A percentile compares a stretch with the other conserved stretches of the same genome.
Evolutionary conservation across 441 rosid species (phyloP).

Genomic region (Arabidopsis hybrid): DNA sequence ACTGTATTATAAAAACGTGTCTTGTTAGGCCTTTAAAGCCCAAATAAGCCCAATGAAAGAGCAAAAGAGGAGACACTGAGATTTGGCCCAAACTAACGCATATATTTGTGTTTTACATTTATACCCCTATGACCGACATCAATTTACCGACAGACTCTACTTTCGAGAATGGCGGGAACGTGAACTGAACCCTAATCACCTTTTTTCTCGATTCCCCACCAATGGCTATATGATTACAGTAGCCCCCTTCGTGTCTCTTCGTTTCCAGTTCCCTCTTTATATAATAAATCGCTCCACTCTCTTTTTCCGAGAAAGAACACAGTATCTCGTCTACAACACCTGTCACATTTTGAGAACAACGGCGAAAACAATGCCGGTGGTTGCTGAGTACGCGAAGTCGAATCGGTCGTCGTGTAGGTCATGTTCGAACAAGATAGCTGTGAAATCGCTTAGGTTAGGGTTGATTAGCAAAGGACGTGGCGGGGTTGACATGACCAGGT

Average conservation of each 20-base stretch:
- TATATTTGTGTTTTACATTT: not conserved
- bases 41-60: not conserved
- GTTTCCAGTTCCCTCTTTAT: not conserved
- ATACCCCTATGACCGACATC: not conserved
- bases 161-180: slow-evolving; percentile 39
- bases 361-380: slow-evolving; percentile 43
- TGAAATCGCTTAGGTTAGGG: slow-evolving; percentile 70
- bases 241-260: not conserved
- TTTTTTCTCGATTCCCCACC: not conserved
- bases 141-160: slow-evolving; percentile 14
- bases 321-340: slow-evolving; percentile 13
- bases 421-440: slow-evolving; percentile 62
- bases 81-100: not conserved
- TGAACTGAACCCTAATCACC: slow-evolving; percentile 27
- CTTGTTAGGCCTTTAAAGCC: not conserved
- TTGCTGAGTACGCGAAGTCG: slow-evolving; percentile 88
- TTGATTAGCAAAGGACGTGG: slow-evolving; percentile 64
- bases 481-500: slow-evolving; percentile 74
- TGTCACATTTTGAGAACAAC: slow-evolving; percentile 2
- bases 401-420: slow-evolving; percentile 77
- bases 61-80: not conserved
- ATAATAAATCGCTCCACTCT: not conserved
- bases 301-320: slow-evolving; percentile 6
- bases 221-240: slow-evolving; percentile 27
- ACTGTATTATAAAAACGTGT: not conserved